Conservation (phyloP, 1,139 yeast species). For the Wickerhamomyces sp. region DNA sequence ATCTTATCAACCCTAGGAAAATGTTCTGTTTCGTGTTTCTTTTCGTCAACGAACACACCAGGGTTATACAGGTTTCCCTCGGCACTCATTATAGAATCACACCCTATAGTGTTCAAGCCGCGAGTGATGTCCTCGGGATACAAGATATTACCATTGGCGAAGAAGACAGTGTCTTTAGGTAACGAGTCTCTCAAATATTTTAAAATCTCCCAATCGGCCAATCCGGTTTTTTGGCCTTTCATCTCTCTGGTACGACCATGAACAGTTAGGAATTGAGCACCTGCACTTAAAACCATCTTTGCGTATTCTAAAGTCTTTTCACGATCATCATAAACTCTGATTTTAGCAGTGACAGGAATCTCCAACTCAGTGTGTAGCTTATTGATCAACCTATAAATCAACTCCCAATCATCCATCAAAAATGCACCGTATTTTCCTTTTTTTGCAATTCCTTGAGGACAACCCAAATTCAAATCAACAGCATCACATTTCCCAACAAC, state of each 20-base stretch:
- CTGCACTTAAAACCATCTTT: slow-evolving; percentile 84
- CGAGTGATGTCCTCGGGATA: slow-evolving; percentile 76
- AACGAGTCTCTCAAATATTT: slow-evolving; percentile 71
- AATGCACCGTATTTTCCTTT: slow-evolving; percentile 96
- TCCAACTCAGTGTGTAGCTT: slow-evolving; percentile 68
- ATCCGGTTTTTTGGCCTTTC: slow-evolving; percentile 94
- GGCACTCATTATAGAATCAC: slow-evolving; percentile 97
- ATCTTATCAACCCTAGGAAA: slow-evolving; percentile 84
- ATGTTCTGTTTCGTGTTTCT: slow-evolving; percentile 49
- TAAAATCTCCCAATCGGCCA: slow-evolving; percentile 88
- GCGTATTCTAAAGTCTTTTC: slow-evolving; percentile 86
- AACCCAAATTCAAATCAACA: slow-evolving; percentile 90
- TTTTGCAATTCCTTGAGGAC: slow-evolving; percentile 96
- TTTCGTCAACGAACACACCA: slow-evolving; percentile 55
- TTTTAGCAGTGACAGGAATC: slow-evolving; percentile 93
- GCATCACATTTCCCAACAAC: slow-evolving; percentile 90
- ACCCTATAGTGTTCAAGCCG: slow-evolving; percentile 55
- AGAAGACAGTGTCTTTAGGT: slow-evolving; percentile 80
- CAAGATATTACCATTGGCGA: slow-evolving; percentile 88
- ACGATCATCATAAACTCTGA: slow-evolving; percentile 81
- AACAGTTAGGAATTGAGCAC: slow-evolving; percentile 91
- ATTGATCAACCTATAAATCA: slow-evolving; percentile 65
- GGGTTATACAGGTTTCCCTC: slow-evolving; percentile 95
- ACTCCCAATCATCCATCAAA: slow-evolving; percentile 95
- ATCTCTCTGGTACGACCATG: slow-evolving; percentile 96